Conservation (phyloP, 805 yeast species). For the Kazachstania martiniae region DNA sequence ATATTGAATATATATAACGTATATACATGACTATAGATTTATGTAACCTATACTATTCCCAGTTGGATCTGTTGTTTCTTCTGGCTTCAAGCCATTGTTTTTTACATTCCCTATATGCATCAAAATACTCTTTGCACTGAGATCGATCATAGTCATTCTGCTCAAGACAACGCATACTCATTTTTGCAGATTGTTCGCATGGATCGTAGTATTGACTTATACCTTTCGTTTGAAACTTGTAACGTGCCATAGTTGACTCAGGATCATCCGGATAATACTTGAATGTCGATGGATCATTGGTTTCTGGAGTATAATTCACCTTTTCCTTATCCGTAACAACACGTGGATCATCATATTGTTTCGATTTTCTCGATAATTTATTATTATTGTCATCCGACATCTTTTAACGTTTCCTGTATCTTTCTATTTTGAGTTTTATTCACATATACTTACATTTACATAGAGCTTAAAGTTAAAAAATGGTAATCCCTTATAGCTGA, state of each 20-base stretch:
- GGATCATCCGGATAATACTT: constrained; percentile 73
- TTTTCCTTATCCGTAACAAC: constrained; percentile 2
- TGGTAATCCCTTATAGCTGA: too few species aligned
- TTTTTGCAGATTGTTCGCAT: constrained; percentile 78
- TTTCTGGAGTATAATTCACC: constrained; percentile 5
- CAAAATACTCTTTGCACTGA: constrained; percentile 70
- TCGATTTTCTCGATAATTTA: neutral
- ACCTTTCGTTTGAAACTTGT: constrained; percentile 59
- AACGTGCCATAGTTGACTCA: constrained; percentile 54
- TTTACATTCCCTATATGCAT: constrained; percentile 88
- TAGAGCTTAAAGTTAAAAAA: too few species aligned
- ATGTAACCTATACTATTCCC: too few species aligned
- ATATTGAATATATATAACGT: too few species aligned
- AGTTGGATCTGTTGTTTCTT: constrained; percentile 25
- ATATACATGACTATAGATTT: too few species aligned
- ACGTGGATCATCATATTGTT: neutral
- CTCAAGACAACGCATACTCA: constrained; percentile 78
- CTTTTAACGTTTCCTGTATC: too few species aligned
- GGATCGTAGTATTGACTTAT: constrained; percentile 88
- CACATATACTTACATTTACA: too few species aligned
- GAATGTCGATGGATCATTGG: constrained; percentile 11
- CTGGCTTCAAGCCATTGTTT: constrained; percentile 51
- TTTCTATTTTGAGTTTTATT: too few species aligned
- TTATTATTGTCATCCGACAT: neutral
- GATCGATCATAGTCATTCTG: constrained; percentile 61